Base-by-base conservation (phyloP, 2,329 filamentous ascomycete species). In the Penicillium sp. region DNA sequence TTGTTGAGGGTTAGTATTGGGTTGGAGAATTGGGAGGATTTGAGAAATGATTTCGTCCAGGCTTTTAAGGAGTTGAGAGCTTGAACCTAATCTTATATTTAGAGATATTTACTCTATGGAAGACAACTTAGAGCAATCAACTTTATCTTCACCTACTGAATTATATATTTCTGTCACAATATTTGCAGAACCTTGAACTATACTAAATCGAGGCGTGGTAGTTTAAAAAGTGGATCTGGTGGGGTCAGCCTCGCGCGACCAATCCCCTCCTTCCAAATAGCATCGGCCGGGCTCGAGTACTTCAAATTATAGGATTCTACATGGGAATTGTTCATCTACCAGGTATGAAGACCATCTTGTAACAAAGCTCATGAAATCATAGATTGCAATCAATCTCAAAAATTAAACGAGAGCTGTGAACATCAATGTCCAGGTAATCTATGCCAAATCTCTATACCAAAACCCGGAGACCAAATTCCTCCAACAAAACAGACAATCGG, bases 1-100 rank as follows among this genome's bases (percentile, higher is more conserved):
- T 73, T 97, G 71, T 68, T 97, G 73, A 79, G 94, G 49, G 77
- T 99, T 27, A 97, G 92, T 72, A 77, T 97, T 31, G 94, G 94
- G 0, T 82, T 97, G 29, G 94, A 99, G 79, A 85, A 83, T 45
- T 89, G 89, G 80, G 89, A 94, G 73, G 94, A 97, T 76, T 71
- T 99, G 69, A 85, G 82, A 72, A 82, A 82, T 35, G 93, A 97
- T 77, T 71, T 97, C 41, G 66, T 86, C 53, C 79, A 82, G 58
- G 91, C 82, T 0, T 86, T 93, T 54, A 79, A 80, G 70, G 82
- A 79, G 18, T 67, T 91, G 68, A 47, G 42, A 46, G 35, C 22
- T 49, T 20, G 7, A 25, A 4, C 6, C 4, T 20, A 29, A n/a
- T n/a, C n/a, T 4, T 35, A 35, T 4, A 18, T 9, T 18, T 37